Conservation (phyloP, 805 yeast genomes). For the Kluyveromyces aestuarii region DNA sequence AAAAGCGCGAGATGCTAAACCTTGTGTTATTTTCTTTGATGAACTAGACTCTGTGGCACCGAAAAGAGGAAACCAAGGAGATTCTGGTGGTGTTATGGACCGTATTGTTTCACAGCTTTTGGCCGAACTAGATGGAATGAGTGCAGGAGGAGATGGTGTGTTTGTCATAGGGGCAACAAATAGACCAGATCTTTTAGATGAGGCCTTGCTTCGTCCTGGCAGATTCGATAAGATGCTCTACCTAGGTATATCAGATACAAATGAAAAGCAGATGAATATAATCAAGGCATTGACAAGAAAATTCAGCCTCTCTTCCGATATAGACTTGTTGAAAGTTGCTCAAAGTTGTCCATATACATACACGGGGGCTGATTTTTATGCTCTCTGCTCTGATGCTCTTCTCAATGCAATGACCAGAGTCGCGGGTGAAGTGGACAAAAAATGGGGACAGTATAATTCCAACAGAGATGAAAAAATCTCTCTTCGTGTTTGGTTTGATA, state of each 20-base stretch:
- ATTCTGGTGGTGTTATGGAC: slow-evolving; percentile 99
- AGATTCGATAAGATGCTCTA: slow-evolving; percentile 93
- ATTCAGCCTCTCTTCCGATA: slow-evolving; percentile 51
- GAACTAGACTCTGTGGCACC: slow-evolving; percentile 98
- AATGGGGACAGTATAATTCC: slow-evolving; percentile 45
- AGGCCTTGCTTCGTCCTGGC: slow-evolving; percentile 88
- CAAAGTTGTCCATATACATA: slow-evolving; percentile 74
- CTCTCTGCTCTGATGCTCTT: slow-evolving; percentile 92
- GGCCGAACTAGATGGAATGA: slow-evolving; percentile 96
- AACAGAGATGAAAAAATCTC: slow-evolving; percentile 40
- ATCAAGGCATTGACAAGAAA: slow-evolving; percentile 84
- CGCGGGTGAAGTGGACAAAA: slow-evolving; percentile 65
- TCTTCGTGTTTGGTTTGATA: slow-evolving; percentile 86
- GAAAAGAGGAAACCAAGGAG: slow-evolving; percentile 96
- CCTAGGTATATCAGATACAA: slow-evolving; percentile 85
- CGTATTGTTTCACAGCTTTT: slow-evolving; percentile 91
- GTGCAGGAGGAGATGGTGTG: slow-evolving; percentile 72
- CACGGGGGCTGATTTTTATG: slow-evolving; percentile 98
- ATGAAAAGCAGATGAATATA: slow-evolving; percentile 79
- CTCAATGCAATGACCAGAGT: slow-evolving; percentile 90
- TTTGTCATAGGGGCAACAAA: slow-evolving; percentile 99
- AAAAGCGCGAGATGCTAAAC: slow-evolving; percentile 90
- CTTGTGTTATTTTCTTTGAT: slow-evolving; percentile 95
- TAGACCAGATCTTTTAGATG: slow-evolving; percentile 90
- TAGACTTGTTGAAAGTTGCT: slow-evolving; percentile 53